These are phyloP conservation scores for Lentinula lateritia DNA, from an alignment of 768 basidiomycete species.

Conservation along the genomic window DNA sequence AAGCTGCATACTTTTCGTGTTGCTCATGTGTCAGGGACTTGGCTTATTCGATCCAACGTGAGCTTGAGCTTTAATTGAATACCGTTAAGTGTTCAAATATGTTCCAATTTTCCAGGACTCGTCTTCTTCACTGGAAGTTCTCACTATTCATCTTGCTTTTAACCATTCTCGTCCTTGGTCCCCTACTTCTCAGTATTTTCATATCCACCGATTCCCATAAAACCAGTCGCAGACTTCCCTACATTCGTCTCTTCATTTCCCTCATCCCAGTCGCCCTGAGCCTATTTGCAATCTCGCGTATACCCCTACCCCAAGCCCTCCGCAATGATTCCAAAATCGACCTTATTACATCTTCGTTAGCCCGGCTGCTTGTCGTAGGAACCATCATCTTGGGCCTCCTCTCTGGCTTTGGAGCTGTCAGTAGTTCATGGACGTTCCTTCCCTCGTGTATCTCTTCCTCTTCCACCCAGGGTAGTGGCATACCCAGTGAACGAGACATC, in stretches of 20 bases:
- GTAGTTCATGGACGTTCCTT: conserved; percentile 58
- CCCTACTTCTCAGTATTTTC: conserved; percentile 57
- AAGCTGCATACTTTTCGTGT: conserved; percentile 63
- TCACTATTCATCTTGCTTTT: conserved; percentile 58
- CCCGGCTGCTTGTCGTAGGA: conserved; percentile 70
- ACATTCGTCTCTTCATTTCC: conserved; percentile 28
- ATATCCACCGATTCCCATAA: conserved; percentile 29
- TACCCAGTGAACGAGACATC: conserved; percentile 48
- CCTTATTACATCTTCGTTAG: conserved; percentile 41
- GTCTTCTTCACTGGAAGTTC: conserved; percentile 62
- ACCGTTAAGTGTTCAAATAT: neutral
- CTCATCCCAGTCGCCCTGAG: conserved; percentile 49
- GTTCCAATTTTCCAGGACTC: conserved; percentile 33
- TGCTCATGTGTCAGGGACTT: conserved; percentile 69
- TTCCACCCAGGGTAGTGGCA: conserved; percentile 17
- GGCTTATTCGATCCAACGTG: conserved; percentile 50
- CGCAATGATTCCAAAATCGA: conserved; percentile 22
- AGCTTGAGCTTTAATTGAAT: neutral
- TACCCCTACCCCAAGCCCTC: conserved; percentile 60
- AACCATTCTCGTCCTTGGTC: conserved; percentile 61
- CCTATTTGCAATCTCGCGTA: conserved; percentile 55
- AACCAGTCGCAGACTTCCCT: neutral
- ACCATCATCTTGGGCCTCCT: conserved; percentile 74
- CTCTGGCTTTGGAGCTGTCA: conserved; percentile 75
- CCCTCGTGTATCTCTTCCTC: conserved; percentile 21